These are phyloP conservation scores for Penicillium sp. DNA, from an alignment of 2,329 filamentous ascomycete genomes.

Conservation along the genomic window DNA sequence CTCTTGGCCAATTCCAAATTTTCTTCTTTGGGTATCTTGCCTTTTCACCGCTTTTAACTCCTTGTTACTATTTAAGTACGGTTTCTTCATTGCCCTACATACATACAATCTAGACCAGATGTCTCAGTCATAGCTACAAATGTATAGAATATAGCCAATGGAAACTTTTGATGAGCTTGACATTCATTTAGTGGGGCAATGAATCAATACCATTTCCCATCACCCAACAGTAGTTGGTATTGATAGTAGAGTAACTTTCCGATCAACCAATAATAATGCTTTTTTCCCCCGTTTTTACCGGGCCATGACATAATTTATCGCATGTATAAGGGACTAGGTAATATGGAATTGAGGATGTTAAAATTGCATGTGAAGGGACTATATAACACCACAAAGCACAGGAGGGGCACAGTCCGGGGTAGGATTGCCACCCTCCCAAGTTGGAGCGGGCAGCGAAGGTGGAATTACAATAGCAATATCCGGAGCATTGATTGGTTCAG, in stretches of 20 bases:
- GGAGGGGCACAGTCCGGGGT: no score
- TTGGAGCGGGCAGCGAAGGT: no score
- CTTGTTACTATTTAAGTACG: not conserved
- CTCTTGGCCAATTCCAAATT: not conserved
- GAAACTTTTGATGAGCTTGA: not conserved
- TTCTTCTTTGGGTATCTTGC: not conserved
- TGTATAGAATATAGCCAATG: not conserved
- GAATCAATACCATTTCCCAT: not conserved
- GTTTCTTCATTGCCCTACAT: not conserved
- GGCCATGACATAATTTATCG: no score
- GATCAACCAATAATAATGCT: not conserved
- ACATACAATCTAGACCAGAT: not conserved
- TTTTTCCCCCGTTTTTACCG: no score
- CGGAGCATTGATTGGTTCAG: no score
- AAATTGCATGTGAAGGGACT: not conserved
- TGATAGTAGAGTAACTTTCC: not conserved
- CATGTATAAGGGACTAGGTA: no score
- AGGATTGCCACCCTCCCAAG: no score
- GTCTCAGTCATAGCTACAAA: not conserved
- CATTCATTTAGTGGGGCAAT: not conserved
- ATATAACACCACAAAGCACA: not conserved
- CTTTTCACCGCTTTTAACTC: constrained; percentile 6
- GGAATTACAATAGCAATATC: no score
- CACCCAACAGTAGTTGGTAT: not conserved
- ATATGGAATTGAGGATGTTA: not conserved